Percentiles rank a stretch among this genome's conserved stretches.
Evolutionary conservation across 768 basidiomycete genomes (phyloP).

Genomic region (Amanita rubescens): DNA sequence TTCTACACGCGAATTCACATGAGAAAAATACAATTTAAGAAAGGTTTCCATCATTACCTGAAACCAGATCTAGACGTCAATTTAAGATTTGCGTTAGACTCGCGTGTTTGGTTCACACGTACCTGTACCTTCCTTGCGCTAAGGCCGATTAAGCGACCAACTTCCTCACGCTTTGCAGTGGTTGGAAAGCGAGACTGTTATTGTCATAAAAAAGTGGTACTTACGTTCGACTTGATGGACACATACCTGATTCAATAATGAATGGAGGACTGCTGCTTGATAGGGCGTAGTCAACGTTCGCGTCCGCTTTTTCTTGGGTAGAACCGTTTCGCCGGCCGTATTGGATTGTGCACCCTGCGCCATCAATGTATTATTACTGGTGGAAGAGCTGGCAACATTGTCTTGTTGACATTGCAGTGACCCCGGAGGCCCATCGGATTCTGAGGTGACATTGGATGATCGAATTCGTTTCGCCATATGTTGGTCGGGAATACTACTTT

Average conservation of each 20-base stretch:
- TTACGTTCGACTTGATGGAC: conserved; percentile 1
- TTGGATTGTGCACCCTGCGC: conserved; percentile 49
- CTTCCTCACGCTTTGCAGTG: conserved; percentile 81
- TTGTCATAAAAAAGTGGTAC: conserved; percentile 9
- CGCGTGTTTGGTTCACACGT: conserved; percentile 21
- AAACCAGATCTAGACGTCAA: conserved; percentile 70
- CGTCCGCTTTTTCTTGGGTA: conserved; percentile 77
- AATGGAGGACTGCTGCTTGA: conserved; percentile 82
- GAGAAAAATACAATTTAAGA: conserved; percentile 15
- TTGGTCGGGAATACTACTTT: conserved; percentile 22
- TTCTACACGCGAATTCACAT: conserved; percentile 41
- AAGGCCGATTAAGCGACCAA: conserved; percentile 80
- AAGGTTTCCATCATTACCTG: conserved; percentile 42
- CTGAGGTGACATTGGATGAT: conserved; percentile 20
- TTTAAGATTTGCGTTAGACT: conserved; percentile 13
- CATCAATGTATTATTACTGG: conserved; percentile 28
- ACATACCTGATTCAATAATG: conserved; percentile 75
- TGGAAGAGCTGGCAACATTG: conserved; percentile 21
- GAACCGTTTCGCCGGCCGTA: conserved; percentile 33
- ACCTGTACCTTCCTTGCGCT: conserved; percentile 90
- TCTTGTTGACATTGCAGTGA: not conserved
- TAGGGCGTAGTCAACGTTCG: conserved; percentile 81
- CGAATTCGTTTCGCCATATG: conserved; percentile 40
- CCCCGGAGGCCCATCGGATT: conserved; percentile 16
- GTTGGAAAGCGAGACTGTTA: conserved; percentile 81